These are phyloP conservation scores for Lentinula lateritia DNA, from an alignment of 768 basidiomycete genomes.

Conservation along the genomic window DNA sequence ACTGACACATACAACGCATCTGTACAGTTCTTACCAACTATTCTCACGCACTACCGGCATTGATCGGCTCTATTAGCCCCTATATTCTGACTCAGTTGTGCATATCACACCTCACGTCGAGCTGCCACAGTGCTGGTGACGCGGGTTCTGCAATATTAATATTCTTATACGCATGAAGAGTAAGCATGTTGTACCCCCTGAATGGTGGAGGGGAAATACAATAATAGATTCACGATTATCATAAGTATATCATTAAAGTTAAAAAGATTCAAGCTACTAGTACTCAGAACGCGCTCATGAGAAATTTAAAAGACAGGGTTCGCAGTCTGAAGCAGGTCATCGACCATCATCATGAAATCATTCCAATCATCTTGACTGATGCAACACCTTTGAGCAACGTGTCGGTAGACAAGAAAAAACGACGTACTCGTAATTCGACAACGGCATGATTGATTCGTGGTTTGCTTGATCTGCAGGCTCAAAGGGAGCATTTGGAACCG, in stretches of 20 bases:
- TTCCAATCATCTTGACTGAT: constrained; percentile 1
- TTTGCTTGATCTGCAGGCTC: not conserved
- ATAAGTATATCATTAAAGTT: too few relatives aligned
- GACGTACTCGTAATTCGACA: not conserved
- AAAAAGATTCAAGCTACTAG: too few relatives aligned
- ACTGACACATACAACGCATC: not conserved
- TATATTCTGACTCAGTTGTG: too few relatives aligned
- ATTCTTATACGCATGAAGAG: too few relatives aligned
- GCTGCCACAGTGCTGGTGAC: too few relatives aligned
- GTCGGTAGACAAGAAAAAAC: not conserved
- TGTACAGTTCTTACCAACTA: not conserved
- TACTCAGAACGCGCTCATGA: too few relatives aligned
- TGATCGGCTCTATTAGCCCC: not conserved
- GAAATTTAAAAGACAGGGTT: not conserved
- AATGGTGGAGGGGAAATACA: too few relatives aligned
- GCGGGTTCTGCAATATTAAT: too few relatives aligned
- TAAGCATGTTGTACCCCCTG: too few relatives aligned
- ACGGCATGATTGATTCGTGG: not conserved
- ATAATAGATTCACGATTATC: too few relatives aligned
- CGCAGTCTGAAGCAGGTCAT: not conserved
- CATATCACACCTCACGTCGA: too few relatives aligned
- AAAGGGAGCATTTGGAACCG: not conserved
- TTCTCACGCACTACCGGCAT: not conserved
- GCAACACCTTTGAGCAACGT: not conserved
- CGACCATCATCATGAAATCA: not conserved